Evolutionary conservation across 2,329 filamentous ascomycete species (phyloP), one percentile per base, ranked within the genome.

Genomic region (Epichloe hybrida): DNA sequence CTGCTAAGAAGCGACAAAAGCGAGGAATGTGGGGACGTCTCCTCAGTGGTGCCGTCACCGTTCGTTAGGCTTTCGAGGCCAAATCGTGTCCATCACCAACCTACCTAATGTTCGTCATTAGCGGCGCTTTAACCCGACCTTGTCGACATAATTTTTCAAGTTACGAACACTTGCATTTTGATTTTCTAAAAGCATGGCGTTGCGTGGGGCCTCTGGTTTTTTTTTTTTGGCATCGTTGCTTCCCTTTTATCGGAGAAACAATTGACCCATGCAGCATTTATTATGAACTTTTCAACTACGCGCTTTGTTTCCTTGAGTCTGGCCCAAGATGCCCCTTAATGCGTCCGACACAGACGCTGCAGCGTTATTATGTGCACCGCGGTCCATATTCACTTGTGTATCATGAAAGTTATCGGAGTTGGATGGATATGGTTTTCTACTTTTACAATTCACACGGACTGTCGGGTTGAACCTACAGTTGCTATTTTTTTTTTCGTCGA

Each of bases 21-120:
- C 69, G 73, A 39, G 73, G 75, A 55, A 70, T 79, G 66, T 75
- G 75, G 64, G 72, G 72, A 36, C 73, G 76, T 41, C 69, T 79
- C 53, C 75, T 79, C 53, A 72, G 73, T 44, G 69, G 67, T 48
- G 63, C 68, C 48, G 67, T 71, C 51, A 55, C 65, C 31, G 65
- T 67, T 52, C 67, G 70, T 61, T 72, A 35, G 51, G 21, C 27
- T 31, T 31, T 31, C 27, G 8, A 31, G 8, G 27, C 8, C 27
- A 31, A 17, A 31, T 31, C 8, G 3, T 9, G 27, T 31, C 8
- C 27, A 31, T 9, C 27, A 31, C 3, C 27, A 31, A 9, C 27
- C 27, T 11, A 31, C 27, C 27, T 11, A 31, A 31, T 31, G 27
- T 20, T 46, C 12, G 23, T 21, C 12, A 11, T 37, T 15, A 12